Percentiles rank a stretch among this genome's conserved stretches.
Evolutionary conservation across 345 rosid genomes (phyloP).

Genomic region (Populus davidiana): DNA sequence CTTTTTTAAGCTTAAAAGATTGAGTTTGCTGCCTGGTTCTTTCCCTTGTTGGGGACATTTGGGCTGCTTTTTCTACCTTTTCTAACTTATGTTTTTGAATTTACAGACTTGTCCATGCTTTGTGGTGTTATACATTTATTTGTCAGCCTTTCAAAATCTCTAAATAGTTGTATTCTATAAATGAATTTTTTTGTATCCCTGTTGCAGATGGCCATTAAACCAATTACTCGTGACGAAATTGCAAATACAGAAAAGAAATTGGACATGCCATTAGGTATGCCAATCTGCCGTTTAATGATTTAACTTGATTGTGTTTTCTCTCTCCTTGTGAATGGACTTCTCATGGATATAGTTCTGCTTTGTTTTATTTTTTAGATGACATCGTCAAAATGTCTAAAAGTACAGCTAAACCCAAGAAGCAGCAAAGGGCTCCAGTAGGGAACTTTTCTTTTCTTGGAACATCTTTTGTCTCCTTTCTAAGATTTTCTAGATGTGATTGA

Average conservation of each 20-base stretch:
- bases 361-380: slow-evolving; percentile 43
- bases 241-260: slow-evolving; percentile 85
- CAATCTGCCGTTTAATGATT: not conserved
- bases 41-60: not conserved
- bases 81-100: not conserved
- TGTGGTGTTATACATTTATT: not conserved
- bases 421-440: slow-evolving; percentile 48
- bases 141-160: not conserved
- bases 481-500: slow-evolving; percentile 8
- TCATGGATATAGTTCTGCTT: not conserved
- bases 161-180: not conserved
- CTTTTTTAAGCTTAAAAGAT: not conserved
- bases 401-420: slow-evolving; percentile 47
- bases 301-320: not conserved
- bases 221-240: slow-evolving; percentile 67
- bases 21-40: not conserved
- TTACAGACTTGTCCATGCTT: not conserved
- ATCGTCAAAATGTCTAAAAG: slow-evolving; percentile 83
- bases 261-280: slow-evolving; percentile 80
- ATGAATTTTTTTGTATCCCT: not conserved
- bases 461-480: not conserved
- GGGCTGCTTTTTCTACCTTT: no score
- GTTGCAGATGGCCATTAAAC: slow-evolving; percentile 57
- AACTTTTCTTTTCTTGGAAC: slow-evolving; percentile 5
- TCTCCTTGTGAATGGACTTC: not conserved